These are phyloP conservation scores for Oryza glumipatula DNA, from an alignment of 176 grass and related monocot species.

Conservation along the genomic window DNA sequence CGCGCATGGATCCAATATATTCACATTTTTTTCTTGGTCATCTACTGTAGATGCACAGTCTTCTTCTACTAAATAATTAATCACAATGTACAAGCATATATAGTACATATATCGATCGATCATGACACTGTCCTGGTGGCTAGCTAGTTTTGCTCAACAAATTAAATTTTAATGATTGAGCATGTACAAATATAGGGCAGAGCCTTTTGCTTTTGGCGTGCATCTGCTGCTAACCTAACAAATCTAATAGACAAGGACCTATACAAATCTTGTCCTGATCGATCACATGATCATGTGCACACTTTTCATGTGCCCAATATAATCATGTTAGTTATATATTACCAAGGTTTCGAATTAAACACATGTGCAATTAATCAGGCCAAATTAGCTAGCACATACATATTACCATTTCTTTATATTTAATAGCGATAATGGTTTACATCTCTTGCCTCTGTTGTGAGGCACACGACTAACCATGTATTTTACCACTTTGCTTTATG, in stretches of 20 bases:
- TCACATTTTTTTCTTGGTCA: not conserved
- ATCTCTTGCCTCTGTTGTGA: too few species aligned
- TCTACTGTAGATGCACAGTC: not conserved
- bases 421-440: too few species aligned
- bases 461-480: too few species aligned
- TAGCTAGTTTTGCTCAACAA: too few species aligned
- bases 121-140: not conserved
- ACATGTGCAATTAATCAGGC: not conserved
- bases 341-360: not conserved
- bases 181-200: not conserved
- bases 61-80: not conserved
- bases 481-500: not conserved
- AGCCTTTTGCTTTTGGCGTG: not conserved
- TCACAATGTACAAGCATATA: not conserved
- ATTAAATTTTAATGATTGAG: conserved; percentile 3
- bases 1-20: too few species aligned
- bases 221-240: not conserved
- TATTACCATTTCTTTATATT: too few species aligned
- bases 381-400: not conserved
- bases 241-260: conserved; percentile 12
- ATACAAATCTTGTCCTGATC: conserved; percentile 3
- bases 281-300: conserved; percentile 1
- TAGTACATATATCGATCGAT: not conserved
- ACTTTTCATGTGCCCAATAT: not conserved
- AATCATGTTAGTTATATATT: not conserved